Evolutionary conservation across 495 filamentous ascomycete species (phyloP).

Genomic region (Echria macrotheca): DNA sequence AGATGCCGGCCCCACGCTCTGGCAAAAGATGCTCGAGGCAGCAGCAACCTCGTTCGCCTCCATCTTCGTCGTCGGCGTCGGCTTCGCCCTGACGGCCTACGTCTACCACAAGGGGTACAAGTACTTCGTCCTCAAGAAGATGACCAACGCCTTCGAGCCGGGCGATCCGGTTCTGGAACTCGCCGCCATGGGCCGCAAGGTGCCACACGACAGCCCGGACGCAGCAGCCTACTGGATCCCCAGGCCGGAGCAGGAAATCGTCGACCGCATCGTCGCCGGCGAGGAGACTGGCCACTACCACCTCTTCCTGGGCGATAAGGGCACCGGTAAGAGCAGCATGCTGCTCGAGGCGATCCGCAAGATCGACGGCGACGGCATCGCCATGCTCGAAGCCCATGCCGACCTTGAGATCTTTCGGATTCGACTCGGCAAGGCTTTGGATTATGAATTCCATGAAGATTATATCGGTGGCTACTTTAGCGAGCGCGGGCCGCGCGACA

Average conservation of each 20-base stretch:
- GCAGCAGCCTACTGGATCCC: conserved; percentile 74
- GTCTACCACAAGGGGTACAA: conserved; percentile 88
- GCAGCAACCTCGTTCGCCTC: conserved; percentile 85
- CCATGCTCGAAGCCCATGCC: conserved; percentile 93
- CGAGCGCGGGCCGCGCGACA: conserved; percentile 87
- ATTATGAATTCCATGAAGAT: conserved; percentile 85
- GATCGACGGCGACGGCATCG: conserved; percentile 74
- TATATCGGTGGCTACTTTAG: conserved; percentile 95
- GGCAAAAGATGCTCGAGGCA: conserved; percentile 74
- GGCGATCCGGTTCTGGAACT: conserved; percentile 89
- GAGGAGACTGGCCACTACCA: conserved; percentile 72
- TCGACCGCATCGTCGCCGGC: conserved; percentile 75
- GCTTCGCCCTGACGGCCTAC: conserved; percentile 69
- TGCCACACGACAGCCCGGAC: conserved; percentile 41
- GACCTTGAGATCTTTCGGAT: conserved; percentile 94
- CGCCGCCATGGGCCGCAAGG: conserved; percentile 62
- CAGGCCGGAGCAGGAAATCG: conserved; percentile 70
- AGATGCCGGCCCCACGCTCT: conserved; percentile 31
- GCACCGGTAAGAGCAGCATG: conserved; percentile 94
- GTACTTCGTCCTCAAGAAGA: conserved; percentile 77
- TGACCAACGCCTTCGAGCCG: conserved; percentile 85
- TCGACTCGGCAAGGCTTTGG: conserved; percentile 82
- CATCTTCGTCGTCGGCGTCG: conserved; percentile 70
- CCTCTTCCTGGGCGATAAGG: conserved; percentile 92
- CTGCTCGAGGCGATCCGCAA: conserved; percentile 89